A percentile compares a stretch with the other conserved stretches of the same genome.
Evolutionary conservation across 2,329 filamentous ascomycete species (phyloP).

Genomic region (Apiospora arundinis): DNA sequence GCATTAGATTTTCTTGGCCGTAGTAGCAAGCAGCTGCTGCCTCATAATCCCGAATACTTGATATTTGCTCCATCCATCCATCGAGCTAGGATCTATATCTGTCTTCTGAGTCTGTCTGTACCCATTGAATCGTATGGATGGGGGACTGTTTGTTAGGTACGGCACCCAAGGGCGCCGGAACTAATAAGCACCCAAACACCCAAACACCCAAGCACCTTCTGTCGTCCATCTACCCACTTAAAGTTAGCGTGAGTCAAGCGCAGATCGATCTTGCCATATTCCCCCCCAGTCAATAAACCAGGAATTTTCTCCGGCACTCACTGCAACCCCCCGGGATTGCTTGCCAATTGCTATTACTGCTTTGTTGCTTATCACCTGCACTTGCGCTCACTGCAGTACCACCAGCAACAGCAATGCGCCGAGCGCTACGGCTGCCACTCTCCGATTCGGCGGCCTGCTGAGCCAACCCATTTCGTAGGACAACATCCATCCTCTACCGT

Average conservation of each 20-base stretch:
- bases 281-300: conserved; percentile 2
- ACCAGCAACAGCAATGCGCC: conserved; percentile 1
- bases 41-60: too few relatives aligned
- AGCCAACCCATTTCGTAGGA: neutral
- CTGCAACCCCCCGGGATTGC: neutral
- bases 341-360: neutral
- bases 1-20: too few relatives aligned
- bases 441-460: conserved; percentile 15
- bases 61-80: too few relatives aligned
- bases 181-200: too few relatives aligned
- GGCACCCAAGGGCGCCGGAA: too few relatives aligned
- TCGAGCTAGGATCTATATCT: too few relatives aligned
- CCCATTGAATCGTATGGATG: too few relatives aligned
- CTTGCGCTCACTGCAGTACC: conserved; percentile 1
- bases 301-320: conserved; percentile 10
- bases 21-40: too few relatives aligned
- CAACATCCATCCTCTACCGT: neutral
- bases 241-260: conserved; percentile 11
- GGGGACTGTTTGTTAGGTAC: too few relatives aligned
- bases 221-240: conserved; percentile 2
- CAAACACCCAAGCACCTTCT: neutral
- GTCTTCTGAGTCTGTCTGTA: too few relatives aligned
- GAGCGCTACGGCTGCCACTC: conserved; percentile 13
- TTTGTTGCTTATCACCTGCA: neutral
- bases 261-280: neutral